phyloP scores from a whole-genome alignment of 2,329 filamentous ascomycete genomes.

The Cryphonectria nitschkei region DNA sequence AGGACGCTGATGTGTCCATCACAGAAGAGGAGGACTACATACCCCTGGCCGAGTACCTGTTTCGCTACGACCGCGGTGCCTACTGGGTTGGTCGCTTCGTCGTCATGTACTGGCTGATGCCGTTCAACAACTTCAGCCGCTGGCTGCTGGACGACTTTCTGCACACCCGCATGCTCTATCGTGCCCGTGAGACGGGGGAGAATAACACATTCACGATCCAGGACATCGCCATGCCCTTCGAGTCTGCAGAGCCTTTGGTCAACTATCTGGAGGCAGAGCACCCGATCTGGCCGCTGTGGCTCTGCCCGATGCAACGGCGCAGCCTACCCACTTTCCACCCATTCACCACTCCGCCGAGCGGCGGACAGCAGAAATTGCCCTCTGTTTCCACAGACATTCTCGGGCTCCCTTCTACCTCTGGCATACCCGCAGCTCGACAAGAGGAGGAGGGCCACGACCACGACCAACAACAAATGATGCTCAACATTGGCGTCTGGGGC shows the following conservation, averaged over 20 bases:
- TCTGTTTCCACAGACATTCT: conserved; percentile 3
- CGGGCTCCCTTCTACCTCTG: conserved; percentile 15
- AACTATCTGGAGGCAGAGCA: conserved; percentile 56
- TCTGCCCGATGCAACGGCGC: conserved; percentile 59
- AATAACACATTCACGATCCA: conserved; percentile 70
- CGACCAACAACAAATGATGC: conserved; percentile 44
- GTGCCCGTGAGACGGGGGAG: conserved; percentile 69
- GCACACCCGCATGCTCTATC: conserved; percentile 75
- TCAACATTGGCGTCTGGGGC: conserved; percentile 77
- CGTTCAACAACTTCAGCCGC: conserved; percentile 67
- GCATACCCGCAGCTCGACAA: background rate
- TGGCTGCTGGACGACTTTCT: conserved; percentile 74
- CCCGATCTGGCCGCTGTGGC: conserved; percentile 63
- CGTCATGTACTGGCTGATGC: conserved; percentile 67
- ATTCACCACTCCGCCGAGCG: conserved; percentile 43
- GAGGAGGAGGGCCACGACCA: conserved; percentile 20
- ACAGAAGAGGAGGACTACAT: conserved; percentile 60
- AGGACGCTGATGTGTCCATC: conserved; percentile 21
- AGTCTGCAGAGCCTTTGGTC: conserved; percentile 54
- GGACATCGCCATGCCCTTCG: conserved; percentile 64
- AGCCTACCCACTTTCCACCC: conserved; percentile 59
- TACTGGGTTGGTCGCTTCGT: conserved; percentile 73
- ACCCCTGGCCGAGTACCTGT: conserved; percentile 73
- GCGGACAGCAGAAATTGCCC: background rate
- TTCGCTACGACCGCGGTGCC: conserved; percentile 74